Evolutionary conservation across 192 early-diverging fungal genomes (phyloP).

Genomic region (Haplosporangium gracile): DNA sequence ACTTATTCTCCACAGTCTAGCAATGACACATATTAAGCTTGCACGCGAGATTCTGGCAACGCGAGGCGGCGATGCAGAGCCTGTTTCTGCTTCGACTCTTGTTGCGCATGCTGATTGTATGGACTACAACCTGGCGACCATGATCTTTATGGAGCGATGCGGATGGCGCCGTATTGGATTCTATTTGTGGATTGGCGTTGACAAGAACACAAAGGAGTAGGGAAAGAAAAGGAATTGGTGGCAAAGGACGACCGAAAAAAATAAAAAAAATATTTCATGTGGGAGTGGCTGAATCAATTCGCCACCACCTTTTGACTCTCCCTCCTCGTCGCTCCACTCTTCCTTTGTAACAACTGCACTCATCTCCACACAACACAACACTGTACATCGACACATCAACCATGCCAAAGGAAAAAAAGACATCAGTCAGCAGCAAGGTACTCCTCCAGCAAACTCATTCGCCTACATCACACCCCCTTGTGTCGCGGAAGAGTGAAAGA

Average conservation of each 20-base stretch:
- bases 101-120: constrained; percentile 45
- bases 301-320: not conserved
- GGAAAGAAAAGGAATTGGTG: not conserved
- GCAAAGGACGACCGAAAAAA: not conserved
- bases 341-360: too few species aligned
- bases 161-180: constrained; percentile 37
- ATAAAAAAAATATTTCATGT: not conserved
- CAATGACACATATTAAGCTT: constrained; percentile 17
- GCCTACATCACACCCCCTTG: not conserved
- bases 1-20: constrained; percentile 25
- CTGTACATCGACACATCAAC: not conserved
- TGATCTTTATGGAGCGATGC: constrained; percentile 45
- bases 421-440: constrained; percentile 19
- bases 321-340: too few species aligned
- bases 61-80: not conserved
- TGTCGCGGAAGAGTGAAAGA: not conserved
- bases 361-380: not conserved
- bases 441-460: not conserved
- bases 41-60: constrained; percentile 19
- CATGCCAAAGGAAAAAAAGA: constrained; percentile 42
- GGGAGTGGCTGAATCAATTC: not conserved
- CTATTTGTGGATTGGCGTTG: constrained; percentile 32
- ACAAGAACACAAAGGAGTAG: not conserved
- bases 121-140: constrained; percentile 25
- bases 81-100: constrained; percentile 1